These are phyloP conservation scores for Pichia sp. DNA, from an alignment of 1,139 yeast genomes.

Conservation along the genomic window DNA sequence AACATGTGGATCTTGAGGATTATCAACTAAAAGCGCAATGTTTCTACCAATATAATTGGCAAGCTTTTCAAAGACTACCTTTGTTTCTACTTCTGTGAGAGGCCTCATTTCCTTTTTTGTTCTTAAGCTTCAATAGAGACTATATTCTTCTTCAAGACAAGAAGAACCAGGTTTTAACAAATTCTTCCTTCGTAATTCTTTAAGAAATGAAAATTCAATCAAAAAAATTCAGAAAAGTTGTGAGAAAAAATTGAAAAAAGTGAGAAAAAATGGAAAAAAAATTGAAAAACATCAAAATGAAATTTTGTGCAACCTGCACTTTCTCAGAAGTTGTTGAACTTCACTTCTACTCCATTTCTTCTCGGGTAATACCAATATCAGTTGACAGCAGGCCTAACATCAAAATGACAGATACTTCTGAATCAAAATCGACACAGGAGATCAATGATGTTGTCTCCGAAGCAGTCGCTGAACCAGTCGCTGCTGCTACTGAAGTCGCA, in stretches of 20 bases:
- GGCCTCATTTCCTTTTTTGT: conserved; percentile 62
- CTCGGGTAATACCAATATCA: too few relatives aligned
- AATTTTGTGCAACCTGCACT: not conserved
- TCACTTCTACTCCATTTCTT: not conserved
- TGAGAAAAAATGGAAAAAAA: not conserved
- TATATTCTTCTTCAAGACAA: not conserved
- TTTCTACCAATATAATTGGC: conserved; percentile 96
- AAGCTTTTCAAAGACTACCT: conserved; percentile 89
- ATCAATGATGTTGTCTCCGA: not conserved
- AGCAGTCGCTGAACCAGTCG: conserved; percentile 1
- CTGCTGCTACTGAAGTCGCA: conserved; percentile 10
- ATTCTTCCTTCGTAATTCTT: not conserved
- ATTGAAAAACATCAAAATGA: not conserved
- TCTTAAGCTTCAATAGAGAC: not conserved
- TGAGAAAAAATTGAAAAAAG: not conserved
- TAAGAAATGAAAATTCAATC: not conserved
- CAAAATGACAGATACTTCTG: not conserved
- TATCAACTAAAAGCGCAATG: conserved; percentile 81
- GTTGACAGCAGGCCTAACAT: too few relatives aligned
- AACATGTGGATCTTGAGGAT: conserved; percentile 87
- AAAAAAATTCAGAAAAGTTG: not conserved
- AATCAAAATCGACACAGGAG: not conserved
- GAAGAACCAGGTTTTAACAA: too few relatives aligned
- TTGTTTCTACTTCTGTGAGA: conserved; percentile 94
- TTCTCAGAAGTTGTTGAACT: not conserved